Evolutionary conservation across 148 eudicot genomes (phyloP), one percentile per base, ranked within the genome.

Genomic region (Rhododendron simsii): DNA sequence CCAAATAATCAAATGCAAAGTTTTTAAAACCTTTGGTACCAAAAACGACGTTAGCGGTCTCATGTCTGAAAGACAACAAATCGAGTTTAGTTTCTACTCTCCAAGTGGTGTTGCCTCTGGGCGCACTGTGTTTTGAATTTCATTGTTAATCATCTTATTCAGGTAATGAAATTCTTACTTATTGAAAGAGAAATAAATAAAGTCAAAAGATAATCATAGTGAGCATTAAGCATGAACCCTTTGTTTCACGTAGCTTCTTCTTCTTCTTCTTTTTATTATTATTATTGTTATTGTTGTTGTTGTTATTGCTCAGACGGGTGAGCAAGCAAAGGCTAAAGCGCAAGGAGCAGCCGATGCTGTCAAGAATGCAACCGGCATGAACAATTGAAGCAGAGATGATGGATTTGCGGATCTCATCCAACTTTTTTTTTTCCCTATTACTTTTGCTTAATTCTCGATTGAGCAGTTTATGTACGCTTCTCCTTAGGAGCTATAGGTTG

Each of bases 321-420:
- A 89, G 57, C 93, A 92, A 71, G 84, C 89, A 81, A 89, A 92
- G 88, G 93, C 89, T 0, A 90, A 87, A 78, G 98, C 96, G 35
- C 88, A 89, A 61, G 91, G 87, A 14, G 93, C 95, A 4, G 88
- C 85, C 81, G 96, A 95, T 33, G 88, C 95, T 37, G 89, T 89
- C 2, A 95, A 94, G 89, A 85, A 91, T 74, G 96, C 95, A 84
- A 88, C 91, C 7, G 93, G 95, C 81, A 85, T 87, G 92, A 93
- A 91, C 88, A 92, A 90, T 35, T 88, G 78, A 91, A 71, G 51
- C 14, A 71, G 28, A n/a, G 33, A 80, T 85, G 83, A 78, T 15
- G 50, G 5, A 63, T 71, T 59, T 71, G 33, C 18, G 0, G 12
- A 74, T 83, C 55, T n/a, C 5, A n/a, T 21, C 18, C 50, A 44